Base-by-base conservation (phyloP, 257 asterid species). In the Fraxinus pennsylvanica region DNA sequence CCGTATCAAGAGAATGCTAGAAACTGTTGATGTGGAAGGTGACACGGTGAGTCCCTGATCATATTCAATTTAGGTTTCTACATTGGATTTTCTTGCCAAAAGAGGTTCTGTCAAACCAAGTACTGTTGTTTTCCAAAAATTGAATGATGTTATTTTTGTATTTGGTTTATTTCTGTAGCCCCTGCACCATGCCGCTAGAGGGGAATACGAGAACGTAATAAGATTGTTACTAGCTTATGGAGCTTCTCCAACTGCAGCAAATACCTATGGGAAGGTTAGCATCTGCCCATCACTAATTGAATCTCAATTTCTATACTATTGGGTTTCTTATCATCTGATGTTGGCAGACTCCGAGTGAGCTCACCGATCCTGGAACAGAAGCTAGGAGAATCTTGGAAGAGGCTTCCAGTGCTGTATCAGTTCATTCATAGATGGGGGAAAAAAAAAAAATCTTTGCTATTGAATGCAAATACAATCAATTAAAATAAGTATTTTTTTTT, bases 141-240 rank as follows among this genome's bases (percentile, higher is more conserved):
- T 76, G 33, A 81, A 45, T 12, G 35, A 17, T 75, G 36, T 76
- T 9, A n/a, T 21, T 54, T 21, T 54, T 54, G 27, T 54, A 54
- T 54, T 39, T 74, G 78, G 59, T 80, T 17, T 74, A 52, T 79
- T 21, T 80, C 38, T 30, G 66, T 74, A 90, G 97, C 96, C 98
- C 81, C 95, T 93, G 66, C 98, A 91, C 79, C 92, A 91, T 86
- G 98, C 98, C 77, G 96, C 93, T 61, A 86, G 96, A 84, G 97
- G 98, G 2, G 97, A 93, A 82, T 88, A 88, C 73, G 86, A 52
- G 68, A 79, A 82, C 80, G 87, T 84, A 36, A 71, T 93, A 33
- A 82, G 85, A 66, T 76, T 93, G 81, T 81, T 91, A 86, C 86
- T 90, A 35, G 81, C 89, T 72, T 80, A 78, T 47, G 97, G 98